Base-by-base conservation (phyloP, 75 land plant genomes). In the Sequoiadendron giganteum region DNA sequence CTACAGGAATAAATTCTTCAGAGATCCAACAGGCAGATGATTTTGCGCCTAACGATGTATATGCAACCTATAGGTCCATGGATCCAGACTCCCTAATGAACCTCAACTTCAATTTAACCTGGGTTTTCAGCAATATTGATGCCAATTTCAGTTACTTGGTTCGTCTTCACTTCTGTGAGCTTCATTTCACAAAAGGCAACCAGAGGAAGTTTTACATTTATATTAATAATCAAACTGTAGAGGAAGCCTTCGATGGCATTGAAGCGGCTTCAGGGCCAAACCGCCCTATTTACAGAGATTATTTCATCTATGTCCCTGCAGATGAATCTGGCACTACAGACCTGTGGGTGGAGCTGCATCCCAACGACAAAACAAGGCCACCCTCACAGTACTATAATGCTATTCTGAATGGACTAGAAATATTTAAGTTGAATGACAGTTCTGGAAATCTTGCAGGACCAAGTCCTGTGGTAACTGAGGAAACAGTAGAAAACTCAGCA, bases 81-180 rank as follows among this genome's bases (percentile, higher is more conserved):
- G 94, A 94, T 2, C 84, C 88, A 1, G 40, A 86, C 18, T 21
- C 87, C 1, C 55, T 86, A 34, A 45, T 93, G 43, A 94, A 89
- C 84, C 39, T 32, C 88, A 88, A 92, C 42, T 91, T 4, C 83
- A 94, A 94, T 42, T 87, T 96, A 30, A 90, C 96, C 1, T 96
- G 96, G 97, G 19, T 72, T 1, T 93, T 96, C 72, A 87, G 86
- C 7, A 87, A 73, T 30, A 87, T 93, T 32, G 95, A 93, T 86
- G 86, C 92, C 3, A 91, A 88, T 70, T 96, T 92, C 85, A 91
- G 84, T 28, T 93, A 96, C 56, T 8, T 92, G n/a, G 89, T 93
- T 10, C 89, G 97, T 87, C 84, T 96, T 36, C 97, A 94, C 73
- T 96, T 95, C 85, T 94, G 95, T 15, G 38, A 55, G 56, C 56